phyloP scores from a whole-genome alignment of 371 early-diverging fungal species.

The Mortierella sp. region DNA sequence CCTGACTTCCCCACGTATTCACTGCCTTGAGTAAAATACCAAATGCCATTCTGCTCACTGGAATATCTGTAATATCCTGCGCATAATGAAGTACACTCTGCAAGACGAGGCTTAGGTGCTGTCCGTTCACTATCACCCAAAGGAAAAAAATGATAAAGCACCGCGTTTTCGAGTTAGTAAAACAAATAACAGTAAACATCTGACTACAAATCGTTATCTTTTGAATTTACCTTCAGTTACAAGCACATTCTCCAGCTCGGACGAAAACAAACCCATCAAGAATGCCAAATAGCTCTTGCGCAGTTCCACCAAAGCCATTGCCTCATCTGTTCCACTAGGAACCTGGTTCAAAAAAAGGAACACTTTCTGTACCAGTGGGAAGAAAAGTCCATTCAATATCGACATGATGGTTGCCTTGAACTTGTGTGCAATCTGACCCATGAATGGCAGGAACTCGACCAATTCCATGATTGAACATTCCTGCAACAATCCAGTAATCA shows the following conservation, averaged over 20 bases:
- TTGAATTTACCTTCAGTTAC: conserved; percentile 71
- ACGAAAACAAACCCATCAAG: conserved; percentile 84
- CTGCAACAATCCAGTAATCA: conserved; percentile 84
- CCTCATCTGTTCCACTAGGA: conserved; percentile 92
- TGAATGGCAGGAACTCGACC: conserved; percentile 89
- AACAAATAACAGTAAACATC: too few species aligned
- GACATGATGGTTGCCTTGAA: conserved; percentile 78
- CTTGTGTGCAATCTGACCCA: conserved; percentile 86
- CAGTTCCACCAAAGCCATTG: conserved; percentile 78
- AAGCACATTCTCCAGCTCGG: conserved; percentile 83
- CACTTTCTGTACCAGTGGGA: conserved; percentile 86
- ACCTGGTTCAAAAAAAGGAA: conserved; percentile 86
- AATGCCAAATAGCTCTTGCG: conserved; percentile 88
- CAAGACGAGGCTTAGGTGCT: conserved; percentile 79
- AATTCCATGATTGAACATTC: conserved; percentile 85
- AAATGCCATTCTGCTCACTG: conserved; percentile 87
- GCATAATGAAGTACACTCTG: conserved; percentile 85
- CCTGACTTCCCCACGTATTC: conserved; percentile 80
- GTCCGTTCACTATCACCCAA: conserved; percentile 67
- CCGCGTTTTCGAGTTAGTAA: not conserved
- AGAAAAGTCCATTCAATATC: conserved; percentile 81
- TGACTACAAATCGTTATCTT: not conserved
- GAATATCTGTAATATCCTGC: conserved; percentile 77
- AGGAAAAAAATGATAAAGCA: not conserved
- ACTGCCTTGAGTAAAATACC: conserved; percentile 85